Evolutionary conservation across 1,139 yeast species (phyloP).

Genomic region (Meyerozyma athensensis): DNA sequence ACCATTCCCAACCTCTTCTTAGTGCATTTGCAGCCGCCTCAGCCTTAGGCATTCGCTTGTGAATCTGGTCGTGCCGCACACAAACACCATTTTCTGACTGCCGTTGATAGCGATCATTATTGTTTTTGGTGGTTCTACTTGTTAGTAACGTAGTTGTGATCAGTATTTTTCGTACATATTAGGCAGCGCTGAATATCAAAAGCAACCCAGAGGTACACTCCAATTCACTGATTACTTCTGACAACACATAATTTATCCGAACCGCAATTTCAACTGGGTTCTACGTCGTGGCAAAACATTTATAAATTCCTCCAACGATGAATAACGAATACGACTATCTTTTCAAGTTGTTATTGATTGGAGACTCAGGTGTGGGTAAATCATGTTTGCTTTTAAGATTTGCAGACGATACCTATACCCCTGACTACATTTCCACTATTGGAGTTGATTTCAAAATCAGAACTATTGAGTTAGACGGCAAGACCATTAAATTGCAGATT

Average conservation of each 20-base stretch:
- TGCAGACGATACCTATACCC: conserved; percentile 96
- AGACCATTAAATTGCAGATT: conserved; percentile 93
- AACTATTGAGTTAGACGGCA: conserved; percentile 91
- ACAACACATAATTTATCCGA: not conserved
- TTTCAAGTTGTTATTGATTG: conserved; percentile 88
- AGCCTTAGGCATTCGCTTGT: not conserved
- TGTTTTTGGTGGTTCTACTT: conserved; percentile 1
- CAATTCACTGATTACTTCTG: not conserved
- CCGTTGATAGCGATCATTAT: conserved; percentile 1
- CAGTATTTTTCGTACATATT: not conserved
- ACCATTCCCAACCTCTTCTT: not conserved
- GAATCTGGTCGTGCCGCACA: not conserved
- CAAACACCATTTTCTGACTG: conserved; percentile 1
- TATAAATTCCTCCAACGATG: conserved; percentile 32
- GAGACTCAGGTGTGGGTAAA: conserved; percentile 98
- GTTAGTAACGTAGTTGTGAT: not conserved
- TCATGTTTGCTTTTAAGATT: conserved; percentile 91
- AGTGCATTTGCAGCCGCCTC: not conserved
- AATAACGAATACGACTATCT: conserved; percentile 94
- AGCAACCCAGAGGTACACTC: not conserved
- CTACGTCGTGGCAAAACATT: no score
- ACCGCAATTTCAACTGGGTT: conserved; percentile 1
- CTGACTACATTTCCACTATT: conserved; percentile 93
- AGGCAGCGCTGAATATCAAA: not conserved
- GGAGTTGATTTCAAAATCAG: conserved; percentile 98